Conservation (phyloP, 169 alveolate genomes). For the Plasmodium relictum region DNA sequence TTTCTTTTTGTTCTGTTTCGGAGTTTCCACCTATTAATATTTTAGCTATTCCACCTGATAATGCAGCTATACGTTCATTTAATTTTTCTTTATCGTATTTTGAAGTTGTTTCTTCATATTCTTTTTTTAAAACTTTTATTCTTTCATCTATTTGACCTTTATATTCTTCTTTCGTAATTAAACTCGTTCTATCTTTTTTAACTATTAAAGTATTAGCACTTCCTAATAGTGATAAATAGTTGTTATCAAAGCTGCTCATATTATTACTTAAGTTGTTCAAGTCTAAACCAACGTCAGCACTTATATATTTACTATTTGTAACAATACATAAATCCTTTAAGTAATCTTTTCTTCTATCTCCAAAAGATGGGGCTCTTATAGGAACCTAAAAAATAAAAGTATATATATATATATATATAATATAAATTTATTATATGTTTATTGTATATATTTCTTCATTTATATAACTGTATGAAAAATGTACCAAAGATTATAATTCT, state of each 20-base stretch:
- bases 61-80: constrained; percentile 92
- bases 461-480: constrained; percentile 6
- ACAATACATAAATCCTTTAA: constrained; percentile 90
- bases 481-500: constrained; percentile 47
- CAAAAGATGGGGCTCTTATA: constrained; percentile 92
- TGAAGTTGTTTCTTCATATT: constrained; percentile 87
- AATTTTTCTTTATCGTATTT: constrained; percentile 89
- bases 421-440: not conserved
- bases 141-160: constrained; percentile 76
- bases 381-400: constrained; percentile 81
- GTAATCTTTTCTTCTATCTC: constrained; percentile 92
- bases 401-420: not conserved
- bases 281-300: constrained; percentile 89
- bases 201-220: constrained; percentile 89
- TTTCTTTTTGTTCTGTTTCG: constrained; percentile 92
- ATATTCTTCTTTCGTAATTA: constrained; percentile 87
- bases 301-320: constrained; percentile 89
- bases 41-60: constrained; percentile 93
- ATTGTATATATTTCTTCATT: not conserved
- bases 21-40: constrained; percentile 91
- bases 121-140: constrained; percentile 78
- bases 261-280: constrained; percentile 86
- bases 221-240: constrained; percentile 82
- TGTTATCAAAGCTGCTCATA: constrained; percentile 79
- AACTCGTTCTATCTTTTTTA: constrained; percentile 90